Conservation (phyloP, 805 yeast species). For the Candida ortonii region DNA sequence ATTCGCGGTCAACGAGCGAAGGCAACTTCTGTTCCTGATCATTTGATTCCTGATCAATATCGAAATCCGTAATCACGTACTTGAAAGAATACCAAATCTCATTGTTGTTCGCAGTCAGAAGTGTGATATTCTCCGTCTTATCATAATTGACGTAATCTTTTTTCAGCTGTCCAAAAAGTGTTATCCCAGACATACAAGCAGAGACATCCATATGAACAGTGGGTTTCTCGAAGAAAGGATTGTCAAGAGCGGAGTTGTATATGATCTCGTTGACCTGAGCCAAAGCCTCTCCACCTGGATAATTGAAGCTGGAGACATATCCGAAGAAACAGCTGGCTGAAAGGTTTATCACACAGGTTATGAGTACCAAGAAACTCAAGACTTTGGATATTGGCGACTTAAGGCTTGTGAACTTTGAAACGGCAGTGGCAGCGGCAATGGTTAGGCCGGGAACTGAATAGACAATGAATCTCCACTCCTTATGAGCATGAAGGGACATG, state of each 20-base stretch:
- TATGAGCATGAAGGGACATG: slow-evolving; percentile 83
- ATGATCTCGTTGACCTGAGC: slow-evolving; percentile 41
- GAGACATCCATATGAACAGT: slow-evolving; percentile 74
- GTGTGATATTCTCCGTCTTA: slow-evolving; percentile 58
- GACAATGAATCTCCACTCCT: slow-evolving; percentile 89
- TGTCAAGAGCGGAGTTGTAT: slow-evolving; percentile 1
- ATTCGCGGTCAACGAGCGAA: slow-evolving; percentile 32
- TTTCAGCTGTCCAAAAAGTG: slow-evolving; percentile 67
- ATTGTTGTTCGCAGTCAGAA: slow-evolving; percentile 26
- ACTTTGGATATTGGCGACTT: slow-evolving; percentile 11
- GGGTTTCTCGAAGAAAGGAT: slow-evolving; percentile 15
- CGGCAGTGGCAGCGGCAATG: slow-evolving; percentile 51
- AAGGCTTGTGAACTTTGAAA: slow-evolving; percentile 18
- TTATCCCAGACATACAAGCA: slow-evolving; percentile 84
- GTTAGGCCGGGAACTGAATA: slow-evolving; percentile 72
- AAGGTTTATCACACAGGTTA: slow-evolving; percentile 36
- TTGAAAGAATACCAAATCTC: slow-evolving; percentile 48
- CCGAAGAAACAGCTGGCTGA: slow-evolving; percentile 50
- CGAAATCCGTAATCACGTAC: slow-evolving; percentile 45
- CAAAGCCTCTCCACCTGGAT: slow-evolving; percentile 87
- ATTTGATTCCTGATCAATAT: slow-evolving; percentile 16
- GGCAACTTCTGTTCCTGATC: slow-evolving; percentile 22
- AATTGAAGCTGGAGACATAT: slow-evolving; percentile 66
- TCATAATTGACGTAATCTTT: slow-evolving; percentile 52
- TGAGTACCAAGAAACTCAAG: slow-evolving; percentile 30